A percentile compares a stretch with the other conserved stretches of the same genome.
Conservation (phyloP, 2,329 filamentous ascomycete species). For the Penicillium sp. region DNA sequence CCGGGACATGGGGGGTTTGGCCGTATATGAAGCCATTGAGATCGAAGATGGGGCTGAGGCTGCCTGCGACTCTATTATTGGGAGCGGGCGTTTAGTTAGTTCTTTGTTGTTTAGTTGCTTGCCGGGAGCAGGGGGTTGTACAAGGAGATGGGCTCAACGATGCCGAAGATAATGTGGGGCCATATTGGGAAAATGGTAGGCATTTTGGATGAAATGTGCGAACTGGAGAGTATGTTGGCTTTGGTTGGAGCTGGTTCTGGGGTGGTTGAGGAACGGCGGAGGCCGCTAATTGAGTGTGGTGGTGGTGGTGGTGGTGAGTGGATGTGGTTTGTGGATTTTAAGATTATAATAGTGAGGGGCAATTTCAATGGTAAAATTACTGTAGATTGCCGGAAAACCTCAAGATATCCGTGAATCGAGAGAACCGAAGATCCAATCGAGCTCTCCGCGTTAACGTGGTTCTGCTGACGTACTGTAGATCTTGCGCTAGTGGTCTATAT, state of each 20-base stretch:
- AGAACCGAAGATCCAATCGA: background rate
- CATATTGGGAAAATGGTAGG: conserved; percentile 59
- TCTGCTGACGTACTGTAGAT: conserved; percentile 3
- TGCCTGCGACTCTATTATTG: conserved; percentile 57
- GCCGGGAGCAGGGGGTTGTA: conserved; percentile 62
- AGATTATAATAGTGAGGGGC: background rate
- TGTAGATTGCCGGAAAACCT: no score
- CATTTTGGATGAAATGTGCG: conserved; percentile 18
- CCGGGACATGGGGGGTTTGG: conserved; percentile 52
- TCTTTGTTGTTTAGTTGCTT: background rate
- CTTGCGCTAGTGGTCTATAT: background rate
- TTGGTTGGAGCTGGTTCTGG: background rate
- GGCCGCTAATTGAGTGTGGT: background rate
- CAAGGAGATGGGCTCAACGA: conserved; percentile 69
- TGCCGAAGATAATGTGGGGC: conserved; percentile 65
- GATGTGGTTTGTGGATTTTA: background rate
- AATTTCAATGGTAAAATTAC: no score
- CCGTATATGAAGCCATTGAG: conserved; percentile 64
- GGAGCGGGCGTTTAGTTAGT: conserved; percentile 1
- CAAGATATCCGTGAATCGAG: background rate
- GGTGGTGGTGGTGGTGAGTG: background rate
- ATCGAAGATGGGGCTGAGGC: conserved; percentile 55
- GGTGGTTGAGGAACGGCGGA: background rate
- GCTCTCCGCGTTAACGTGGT: background rate
- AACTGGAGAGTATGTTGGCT: background rate